Base-by-base conservation (phyloP, 164 flowering plant genomes). In the Tinospora cordifolia region DNA sequence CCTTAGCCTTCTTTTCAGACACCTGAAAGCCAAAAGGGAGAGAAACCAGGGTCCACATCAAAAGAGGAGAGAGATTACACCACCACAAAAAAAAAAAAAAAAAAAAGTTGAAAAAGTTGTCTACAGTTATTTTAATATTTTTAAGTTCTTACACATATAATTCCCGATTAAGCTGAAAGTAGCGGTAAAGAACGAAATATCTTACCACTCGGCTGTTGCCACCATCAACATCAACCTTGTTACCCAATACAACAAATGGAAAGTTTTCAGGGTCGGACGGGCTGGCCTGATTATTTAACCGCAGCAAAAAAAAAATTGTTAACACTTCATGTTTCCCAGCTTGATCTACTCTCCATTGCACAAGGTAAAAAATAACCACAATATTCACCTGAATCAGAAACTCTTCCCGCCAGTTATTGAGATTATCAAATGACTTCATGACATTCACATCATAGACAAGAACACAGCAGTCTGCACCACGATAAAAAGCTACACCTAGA, bases 191-290 rank as follows among this genome's bases (percentile, higher is more conserved):
- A 44, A 27, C n/a, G 22, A 64, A 39, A 72, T 11, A 69, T 69
- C 87, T 81, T 79, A 92, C 98, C 92, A 88, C 98, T 49, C 96
- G 84, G 71, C 98, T 88, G 73, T 90, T 92, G 73, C 98, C 98
- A 65, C 96, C 92, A 80, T 92, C 98, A 66, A 92, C 83, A 81
- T 92, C 98, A 46, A 88, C 73, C 82, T 92, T 90, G 88, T 92
- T 92, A 22, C 98, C 94, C 83, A 90, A 74, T 19, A 89, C 91
- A 62, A 92, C 86, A 82, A 92, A 92, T 69, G 98, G 98, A 59
- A 92, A 90, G 79, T 90, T 92, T 44, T 92, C 94, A 74, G 98
- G 98, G 64, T 92, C 94, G 21, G 89, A 76, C 10, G 96, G 98
- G 75, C 90, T 87, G 8, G 98, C 98, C 98, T 92, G 82, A 40